Evolutionary conservation across 345 rosid genomes (phyloP).

Genomic region (Eucalyptus albens): DNA sequence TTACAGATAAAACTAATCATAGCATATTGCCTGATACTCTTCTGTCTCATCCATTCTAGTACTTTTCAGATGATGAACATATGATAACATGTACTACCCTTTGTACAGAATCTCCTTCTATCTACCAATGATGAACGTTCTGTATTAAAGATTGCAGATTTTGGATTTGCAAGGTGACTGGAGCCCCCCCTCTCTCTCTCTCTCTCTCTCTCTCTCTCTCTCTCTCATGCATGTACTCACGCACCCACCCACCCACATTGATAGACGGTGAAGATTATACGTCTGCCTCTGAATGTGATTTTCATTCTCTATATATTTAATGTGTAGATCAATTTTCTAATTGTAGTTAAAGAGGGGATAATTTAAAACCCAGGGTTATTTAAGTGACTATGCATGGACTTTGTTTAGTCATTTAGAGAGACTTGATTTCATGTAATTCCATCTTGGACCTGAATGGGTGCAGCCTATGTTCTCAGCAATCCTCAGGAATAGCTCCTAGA

Average conservation of each 20-base stretch:
- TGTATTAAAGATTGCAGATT: conserved; percentile 90
- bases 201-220: not conserved
- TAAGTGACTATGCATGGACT: not conserved
- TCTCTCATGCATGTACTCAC: rapidly evolving
- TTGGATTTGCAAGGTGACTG: conserved; percentile 96
- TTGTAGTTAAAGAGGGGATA: not conserved
- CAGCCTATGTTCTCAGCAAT: not conserved
- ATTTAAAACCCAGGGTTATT: not conserved
- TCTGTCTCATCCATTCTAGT: not conserved
- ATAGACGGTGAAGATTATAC: not conserved
- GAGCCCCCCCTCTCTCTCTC: not conserved
- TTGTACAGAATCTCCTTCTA: conserved; percentile 90
- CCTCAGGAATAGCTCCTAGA: not conserved
- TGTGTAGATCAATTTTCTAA: not conserved
- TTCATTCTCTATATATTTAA: not conserved
- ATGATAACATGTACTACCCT: conserved; percentile 7
- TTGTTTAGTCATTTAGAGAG: not conserved
- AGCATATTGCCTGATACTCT: not conserved
- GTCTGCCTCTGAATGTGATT: not conserved
- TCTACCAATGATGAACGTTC: conserved; percentile 48
- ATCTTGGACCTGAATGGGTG: not conserved
- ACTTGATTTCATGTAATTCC: not conserved
- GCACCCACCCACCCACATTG: not conserved
- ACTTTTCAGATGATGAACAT: not conserved
- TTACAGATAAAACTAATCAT: not conserved